A percentile compares a stretch with the other conserved stretches of the same genome.
phyloP scores from a whole-genome alignment of 1,139 yeast genomes.

The Sugiyamaella pinicola region DNA sequence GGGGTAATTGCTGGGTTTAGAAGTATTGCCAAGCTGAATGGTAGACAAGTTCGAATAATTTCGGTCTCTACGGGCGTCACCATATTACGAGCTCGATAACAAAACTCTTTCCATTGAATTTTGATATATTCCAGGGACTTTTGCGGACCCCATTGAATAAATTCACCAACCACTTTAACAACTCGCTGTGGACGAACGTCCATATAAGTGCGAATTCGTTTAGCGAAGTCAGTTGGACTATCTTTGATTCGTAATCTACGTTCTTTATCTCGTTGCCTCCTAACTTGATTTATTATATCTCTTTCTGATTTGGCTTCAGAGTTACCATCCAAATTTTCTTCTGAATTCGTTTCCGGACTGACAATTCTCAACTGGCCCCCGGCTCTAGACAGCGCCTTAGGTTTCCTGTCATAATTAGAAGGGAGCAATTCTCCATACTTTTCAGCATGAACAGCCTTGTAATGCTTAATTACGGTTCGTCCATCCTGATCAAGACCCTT shows the following conservation, averaged over 20 bases:
- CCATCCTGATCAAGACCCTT: slow-evolving; percentile 4
- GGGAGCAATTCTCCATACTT: slow-evolving; percentile 13
- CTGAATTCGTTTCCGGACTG: too few relatives aligned
- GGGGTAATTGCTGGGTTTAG: slow-evolving; percentile 5
- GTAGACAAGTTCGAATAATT: slow-evolving; percentile 6
- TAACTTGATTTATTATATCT: slow-evolving; percentile 4
- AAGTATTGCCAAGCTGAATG: slow-evolving; percentile 9
- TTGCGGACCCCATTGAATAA: slow-evolving; percentile 10
- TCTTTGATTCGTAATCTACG: slow-evolving; percentile 9
- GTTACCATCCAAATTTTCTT: background rate
- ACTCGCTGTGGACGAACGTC: slow-evolving; percentile 7
- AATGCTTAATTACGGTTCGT: slow-evolving; percentile 11
- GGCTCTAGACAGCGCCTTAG: background rate
- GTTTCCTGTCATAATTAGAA: slow-evolving; percentile 5
- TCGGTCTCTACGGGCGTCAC: slow-evolving; percentile 13
- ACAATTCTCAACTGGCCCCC: slow-evolving; percentile 8
- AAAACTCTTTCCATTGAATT: slow-evolving; percentile 13
- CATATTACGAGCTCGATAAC: slow-evolving; percentile 6
- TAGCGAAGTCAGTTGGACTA: slow-evolving; percentile 4
- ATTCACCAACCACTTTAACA: background rate
- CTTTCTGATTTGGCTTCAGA: background rate
- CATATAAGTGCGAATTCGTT: slow-evolving; percentile 12
- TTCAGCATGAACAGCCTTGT: slow-evolving; percentile 3
- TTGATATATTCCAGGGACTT: slow-evolving; percentile 9
- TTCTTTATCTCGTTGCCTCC: slow-evolving; percentile 13